A percentile compares a stretch with the other conserved stretches of the same genome.
Conservation (phyloP, 768 basidiomycete species). For the Amylocystis lapponica region DNA sequence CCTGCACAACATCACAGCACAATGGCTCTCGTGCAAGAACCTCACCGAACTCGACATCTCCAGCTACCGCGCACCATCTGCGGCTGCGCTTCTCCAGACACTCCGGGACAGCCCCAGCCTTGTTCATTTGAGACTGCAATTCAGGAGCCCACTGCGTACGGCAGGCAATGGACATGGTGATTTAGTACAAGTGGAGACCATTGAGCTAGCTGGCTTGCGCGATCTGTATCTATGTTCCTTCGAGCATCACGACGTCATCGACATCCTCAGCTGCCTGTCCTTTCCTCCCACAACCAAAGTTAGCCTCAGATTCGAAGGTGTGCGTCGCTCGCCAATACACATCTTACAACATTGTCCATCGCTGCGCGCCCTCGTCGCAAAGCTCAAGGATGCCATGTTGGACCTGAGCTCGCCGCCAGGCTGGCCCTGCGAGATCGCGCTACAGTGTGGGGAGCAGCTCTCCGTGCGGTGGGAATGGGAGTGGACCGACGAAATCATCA, state of each 20-base stretch:
- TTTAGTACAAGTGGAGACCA: background rate
- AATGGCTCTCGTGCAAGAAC: background rate
- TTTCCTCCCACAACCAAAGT: background rate
- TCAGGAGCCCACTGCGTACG: background rate
- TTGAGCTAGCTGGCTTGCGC: background rate
- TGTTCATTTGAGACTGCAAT: background rate
- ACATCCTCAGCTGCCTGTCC: background rate
- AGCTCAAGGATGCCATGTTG: background rate
- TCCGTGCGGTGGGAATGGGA: slow-evolving; percentile 2
- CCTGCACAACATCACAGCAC: background rate
- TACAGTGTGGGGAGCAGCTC: background rate
- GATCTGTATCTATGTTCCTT: background rate
- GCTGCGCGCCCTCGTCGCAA: background rate
- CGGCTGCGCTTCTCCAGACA: background rate
- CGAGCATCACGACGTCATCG: background rate
- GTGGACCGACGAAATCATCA: too few species aligned
- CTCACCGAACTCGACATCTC: background rate
- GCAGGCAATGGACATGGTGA: background rate
- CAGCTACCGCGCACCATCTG: background rate
- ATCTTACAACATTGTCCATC: background rate
- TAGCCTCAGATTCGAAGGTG: background rate
- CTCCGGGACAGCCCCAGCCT: background rate
- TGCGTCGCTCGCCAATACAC: background rate
- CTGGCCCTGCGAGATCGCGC: background rate
- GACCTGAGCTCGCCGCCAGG: background rate